Percentiles rank a stretch among this genome's conserved stretches.
phyloP scores from a whole-genome alignment of 106 monocot genomes.

The Iris macrosiphon region DNA sequence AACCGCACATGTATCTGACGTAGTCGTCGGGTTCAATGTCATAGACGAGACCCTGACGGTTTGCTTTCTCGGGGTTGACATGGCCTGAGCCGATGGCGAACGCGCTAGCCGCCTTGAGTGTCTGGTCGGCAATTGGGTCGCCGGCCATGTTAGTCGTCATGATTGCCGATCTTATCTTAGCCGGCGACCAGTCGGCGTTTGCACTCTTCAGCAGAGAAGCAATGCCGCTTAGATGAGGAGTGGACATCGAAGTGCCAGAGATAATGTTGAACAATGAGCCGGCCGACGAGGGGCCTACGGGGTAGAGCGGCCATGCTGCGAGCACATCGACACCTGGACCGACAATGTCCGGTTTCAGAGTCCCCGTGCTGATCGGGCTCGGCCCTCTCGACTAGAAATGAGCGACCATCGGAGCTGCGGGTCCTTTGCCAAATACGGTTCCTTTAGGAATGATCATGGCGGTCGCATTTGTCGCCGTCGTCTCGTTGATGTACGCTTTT shows the following conservation, averaged over 20 bases:
- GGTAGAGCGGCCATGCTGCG: slow-evolving; percentile 8
- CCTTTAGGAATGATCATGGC: too few species aligned
- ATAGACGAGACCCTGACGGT: slow-evolving; percentile 9
- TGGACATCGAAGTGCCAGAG: slow-evolving; percentile 34
- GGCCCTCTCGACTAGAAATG: slow-evolving; percentile 10
- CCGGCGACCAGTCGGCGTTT: slow-evolving; percentile 47
- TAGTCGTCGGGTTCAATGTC: slow-evolving; percentile 6
- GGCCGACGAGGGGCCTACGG: background rate
- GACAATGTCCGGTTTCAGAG: slow-evolving; percentile 11
- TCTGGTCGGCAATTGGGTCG: background rate
- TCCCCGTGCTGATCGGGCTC: slow-evolving; percentile 3
- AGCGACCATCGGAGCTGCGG: slow-evolving; percentile 2
- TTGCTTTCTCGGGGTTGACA: slow-evolving; percentile 9
- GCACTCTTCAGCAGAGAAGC: slow-evolving; percentile 21
- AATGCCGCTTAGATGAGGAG: slow-evolving; percentile 28
- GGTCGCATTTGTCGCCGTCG: background rate
- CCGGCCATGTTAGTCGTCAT: slow-evolving; percentile 2
- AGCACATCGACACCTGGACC: slow-evolving; percentile 9
- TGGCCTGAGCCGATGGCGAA: slow-evolving; percentile 7
- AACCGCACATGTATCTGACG: slow-evolving; percentile 7
- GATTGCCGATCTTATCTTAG: slow-evolving; percentile 29
- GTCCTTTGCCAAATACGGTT: slow-evolving; percentile 1
- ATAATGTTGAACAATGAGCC: slow-evolving; percentile 37
- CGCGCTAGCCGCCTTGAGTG: background rate
- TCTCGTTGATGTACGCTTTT: too few species aligned